These are phyloP conservation scores for Glycine soja DNA, from an alignment of 306 rosid genomes.

Conservation along the genomic window DNA sequence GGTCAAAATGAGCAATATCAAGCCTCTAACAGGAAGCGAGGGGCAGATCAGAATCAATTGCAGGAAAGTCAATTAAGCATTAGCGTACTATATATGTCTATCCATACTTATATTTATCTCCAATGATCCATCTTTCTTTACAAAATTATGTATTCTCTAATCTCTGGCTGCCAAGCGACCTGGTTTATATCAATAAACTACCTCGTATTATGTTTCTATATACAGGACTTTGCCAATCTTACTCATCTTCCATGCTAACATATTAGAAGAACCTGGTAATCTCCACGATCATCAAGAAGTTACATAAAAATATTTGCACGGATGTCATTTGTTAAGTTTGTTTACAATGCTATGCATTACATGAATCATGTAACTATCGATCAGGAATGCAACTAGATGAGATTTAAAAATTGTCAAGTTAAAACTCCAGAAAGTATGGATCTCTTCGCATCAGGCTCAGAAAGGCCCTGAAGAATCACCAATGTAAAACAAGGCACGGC, in stretches of 20 bases:
- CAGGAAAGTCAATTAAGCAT: slow-evolving; percentile 49
- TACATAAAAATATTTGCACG: neutral
- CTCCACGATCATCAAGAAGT: neutral
- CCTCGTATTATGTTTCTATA: neutral
- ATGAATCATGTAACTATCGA: neutral
- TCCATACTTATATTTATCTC: too few species aligned
- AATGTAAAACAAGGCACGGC: neutral
- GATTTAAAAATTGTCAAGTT: neutral
- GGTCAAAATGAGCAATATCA: slow-evolving; percentile 58
- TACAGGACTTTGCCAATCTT: neutral
- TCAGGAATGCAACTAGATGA: neutral
- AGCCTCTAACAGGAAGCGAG: slow-evolving; percentile 54
- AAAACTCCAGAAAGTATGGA: neutral
- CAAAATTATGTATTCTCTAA: slow-evolving; percentile 7
- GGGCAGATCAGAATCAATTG: slow-evolving; percentile 66
- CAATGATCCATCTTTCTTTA: neutral
- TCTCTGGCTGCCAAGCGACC: neutral
- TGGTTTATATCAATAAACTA: slow-evolving; percentile 9
- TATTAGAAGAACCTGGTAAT: neutral
- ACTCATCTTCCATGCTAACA: slow-evolving; percentile 7
- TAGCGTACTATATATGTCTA: too few species aligned
- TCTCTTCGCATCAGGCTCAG: neutral
- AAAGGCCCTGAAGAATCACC: neutral
- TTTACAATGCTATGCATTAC: neutral
- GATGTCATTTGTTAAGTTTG: neutral